Evolutionary conservation across 2,329 filamentous ascomycete species (phyloP), one percentile per base, ranked within the genome.

Genomic region (Fusarium siculi): DNA sequence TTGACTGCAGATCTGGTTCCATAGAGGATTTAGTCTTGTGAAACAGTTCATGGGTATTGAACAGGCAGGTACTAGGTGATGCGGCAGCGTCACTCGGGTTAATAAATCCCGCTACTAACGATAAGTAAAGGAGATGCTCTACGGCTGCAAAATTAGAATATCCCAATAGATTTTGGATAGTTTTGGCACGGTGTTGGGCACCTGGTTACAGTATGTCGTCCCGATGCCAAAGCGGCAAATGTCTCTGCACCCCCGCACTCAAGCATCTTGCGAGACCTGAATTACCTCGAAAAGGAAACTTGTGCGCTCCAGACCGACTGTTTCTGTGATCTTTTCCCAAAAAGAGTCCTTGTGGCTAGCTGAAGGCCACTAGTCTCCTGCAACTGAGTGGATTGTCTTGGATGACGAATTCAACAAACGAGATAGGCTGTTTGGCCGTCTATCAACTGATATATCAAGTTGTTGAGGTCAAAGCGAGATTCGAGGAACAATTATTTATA

Each of bases 11-110:
- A 37, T 37, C 23, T 28, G 4, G 18, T 5, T 15, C 49, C n/a
- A 4, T 25, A 12, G 7, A 28, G 18, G 9, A 14, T 28, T 97
- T 86, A n/a, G 92, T 88, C 56, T 88, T 87, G 74, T 95, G 93
- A 18, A 97, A 88, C 58, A 91, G 88, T 53, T 89, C 87, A n/a
- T 97, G 85, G 25, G 92, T 89, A 11, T 90, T 30, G 8, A 30
- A 30, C 28, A 30, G 28, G 28, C 2, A 30, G 3, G 28, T 30
- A 30, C 28, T 30, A 30, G 28, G 87, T 84, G 52, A 84, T 82
- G 47, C 87, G 81, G 76, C 70, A 15, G 78, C 80, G 46, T 84
- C 81, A 25, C 12, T 30, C 28, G 9, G 28, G 8, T 30, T 30
- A 9, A 30, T 30, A 30, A 30, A 30, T 3, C 28, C 28, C 28